Evolutionary conservation across 176 grass and related monocot genomes (phyloP).

Genomic region (Oropetium thomaeum): DNA sequence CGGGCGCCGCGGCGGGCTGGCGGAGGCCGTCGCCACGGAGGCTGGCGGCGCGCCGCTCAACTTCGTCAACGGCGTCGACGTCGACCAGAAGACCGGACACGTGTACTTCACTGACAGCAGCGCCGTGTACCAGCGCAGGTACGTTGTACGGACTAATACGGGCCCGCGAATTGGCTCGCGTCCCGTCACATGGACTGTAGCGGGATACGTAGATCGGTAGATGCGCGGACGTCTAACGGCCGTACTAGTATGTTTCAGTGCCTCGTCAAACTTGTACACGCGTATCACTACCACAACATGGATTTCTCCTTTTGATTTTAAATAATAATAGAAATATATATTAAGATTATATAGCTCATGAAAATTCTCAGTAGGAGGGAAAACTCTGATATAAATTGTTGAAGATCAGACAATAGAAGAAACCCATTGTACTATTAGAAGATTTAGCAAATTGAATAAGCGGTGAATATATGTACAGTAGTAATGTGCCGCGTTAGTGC

Average conservation of each 20-base stretch:
- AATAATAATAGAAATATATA: no score
- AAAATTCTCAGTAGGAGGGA: no score
- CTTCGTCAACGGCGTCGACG: slow-evolving; percentile 79
- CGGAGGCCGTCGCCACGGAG: slow-evolving; percentile 43
- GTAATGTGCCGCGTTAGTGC: neutral
- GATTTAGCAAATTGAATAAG: no score
- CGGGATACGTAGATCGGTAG: no score
- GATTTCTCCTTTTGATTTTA: no score
- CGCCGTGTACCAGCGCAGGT: slow-evolving; percentile 56
- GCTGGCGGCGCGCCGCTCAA: slow-evolving; percentile 63
- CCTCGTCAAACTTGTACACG: no score
- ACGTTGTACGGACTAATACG: neutral
- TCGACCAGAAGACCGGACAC: slow-evolving; percentile 73
- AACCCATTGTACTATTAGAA: no score
- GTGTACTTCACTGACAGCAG: slow-evolving; percentile 97
- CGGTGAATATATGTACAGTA: neutral
- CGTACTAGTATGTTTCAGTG: neutral
- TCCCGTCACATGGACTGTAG: neutral
- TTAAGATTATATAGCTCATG: no score
- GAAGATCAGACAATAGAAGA: no score
- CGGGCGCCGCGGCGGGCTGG: slow-evolving; percentile 47
- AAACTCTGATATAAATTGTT: no score
- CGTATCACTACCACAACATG: no score
- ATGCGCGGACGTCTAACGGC: no score
- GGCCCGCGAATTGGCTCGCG: neutral